Base-by-base conservation (phyloP, 1,284 basidiomycete species). In the Cryptococcus neoformans region DNA sequence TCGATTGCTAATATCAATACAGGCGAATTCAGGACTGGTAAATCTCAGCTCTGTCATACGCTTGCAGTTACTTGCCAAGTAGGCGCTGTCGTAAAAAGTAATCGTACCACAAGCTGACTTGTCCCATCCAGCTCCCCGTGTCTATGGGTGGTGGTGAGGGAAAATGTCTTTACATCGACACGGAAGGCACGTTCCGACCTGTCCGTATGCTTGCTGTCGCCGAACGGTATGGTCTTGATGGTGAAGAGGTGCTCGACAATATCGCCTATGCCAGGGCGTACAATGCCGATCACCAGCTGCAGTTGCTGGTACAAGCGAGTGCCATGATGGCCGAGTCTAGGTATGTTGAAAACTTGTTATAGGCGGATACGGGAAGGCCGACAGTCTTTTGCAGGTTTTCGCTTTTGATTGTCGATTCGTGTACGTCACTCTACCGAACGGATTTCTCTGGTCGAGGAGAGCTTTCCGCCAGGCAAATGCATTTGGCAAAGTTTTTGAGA, bases 131-230 rank as follows among this genome's bases (percentile, higher is more conserved):
- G 81, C 84, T 99, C 7, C 96, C 96, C 0, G 88, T 95, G 47
- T 89, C 86, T 66, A 97, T 98, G 94, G 96, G 96, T 34, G 96
- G 96, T 36, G 96, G 96, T 6, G 96, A 99, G 78, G 96, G 96
- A 50, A 99, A 99, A 79, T 98, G 95, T 72, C 81, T 99, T 49
- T 99, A 95, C 78, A 98, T 99, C 78, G 96, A 99, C 76, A 99
- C 96, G 0, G 95, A 99, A 74, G 94, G 94, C 9, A 99, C 96
- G 3, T 99, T 99, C 82, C 92, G 96, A 64, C 96, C 96, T 14
- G 89, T 92, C 40, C 90, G 96, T 58, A 81, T 99, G 54, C 83
- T 99, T 36, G 90, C 95, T 0, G 92, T 96, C 4, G 95, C 96
- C 1, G 95, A 98, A 79, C 83, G 96, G 52, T 94, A 89, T 72